These are phyloP conservation scores for Leishmania braziliensis DNA, from an alignment of 208 protist species.

Conservation along the genomic window DNA sequence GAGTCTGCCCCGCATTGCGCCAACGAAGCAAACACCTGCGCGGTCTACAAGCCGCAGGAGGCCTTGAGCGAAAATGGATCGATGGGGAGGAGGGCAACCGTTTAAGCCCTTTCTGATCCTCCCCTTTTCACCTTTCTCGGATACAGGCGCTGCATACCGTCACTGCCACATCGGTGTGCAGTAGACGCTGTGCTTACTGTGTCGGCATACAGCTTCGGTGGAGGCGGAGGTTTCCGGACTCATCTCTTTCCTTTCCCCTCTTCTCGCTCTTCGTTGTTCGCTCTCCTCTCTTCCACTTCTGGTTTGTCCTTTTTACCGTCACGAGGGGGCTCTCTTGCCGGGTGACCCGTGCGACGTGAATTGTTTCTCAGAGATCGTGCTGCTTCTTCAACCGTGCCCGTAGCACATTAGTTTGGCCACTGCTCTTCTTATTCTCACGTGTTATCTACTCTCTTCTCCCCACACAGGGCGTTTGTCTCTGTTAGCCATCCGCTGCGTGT, in stretches of 20 bases:
- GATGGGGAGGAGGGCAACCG: neutral
- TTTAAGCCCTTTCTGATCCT: neutral
- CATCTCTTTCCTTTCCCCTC: neutral
- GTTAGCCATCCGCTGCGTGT: neutral
- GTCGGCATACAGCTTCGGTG: neutral
- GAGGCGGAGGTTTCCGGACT: neutral
- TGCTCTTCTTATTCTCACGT: neutral
- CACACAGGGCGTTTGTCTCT: neutral
- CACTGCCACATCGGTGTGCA: neutral
- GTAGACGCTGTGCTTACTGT: neutral
- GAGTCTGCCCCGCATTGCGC: conserved; percentile 9
- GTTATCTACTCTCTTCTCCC: neutral
- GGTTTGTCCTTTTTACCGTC: neutral
- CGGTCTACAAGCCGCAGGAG: neutral
- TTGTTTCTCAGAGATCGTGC: too few species aligned
- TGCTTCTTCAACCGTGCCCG: neutral
- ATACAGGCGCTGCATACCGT: neutral
- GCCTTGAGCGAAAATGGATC: neutral
- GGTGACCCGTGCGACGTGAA: neutral
- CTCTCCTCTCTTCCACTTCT: neutral
- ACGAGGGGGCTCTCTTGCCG: too few species aligned
- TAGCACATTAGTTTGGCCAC: neutral
- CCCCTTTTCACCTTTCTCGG: neutral
- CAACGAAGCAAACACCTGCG: neutral
- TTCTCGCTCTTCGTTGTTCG: neutral